These are phyloP conservation scores for Dioscorea cayenensis DNA, from an alignment of 116 monocot species.

Conservation along the genomic window DNA sequence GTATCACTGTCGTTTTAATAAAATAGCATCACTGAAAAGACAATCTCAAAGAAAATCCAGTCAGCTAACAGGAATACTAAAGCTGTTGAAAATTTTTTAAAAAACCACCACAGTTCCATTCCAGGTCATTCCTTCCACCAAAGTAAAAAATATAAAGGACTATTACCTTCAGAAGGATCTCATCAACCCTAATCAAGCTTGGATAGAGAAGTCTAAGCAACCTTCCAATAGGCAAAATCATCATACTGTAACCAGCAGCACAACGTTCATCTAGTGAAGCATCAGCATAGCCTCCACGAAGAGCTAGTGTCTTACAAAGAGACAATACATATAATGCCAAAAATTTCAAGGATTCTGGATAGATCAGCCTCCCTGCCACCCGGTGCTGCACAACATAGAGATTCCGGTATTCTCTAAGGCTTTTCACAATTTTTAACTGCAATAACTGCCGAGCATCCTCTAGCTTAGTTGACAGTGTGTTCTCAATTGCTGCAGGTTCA, in stretches of 20 bases:
- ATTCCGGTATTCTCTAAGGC: conserved; percentile 91
- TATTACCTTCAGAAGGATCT: conserved; percentile 59
- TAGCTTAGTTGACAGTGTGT: conserved; percentile 69
- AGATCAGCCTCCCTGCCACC: conserved; percentile 78
- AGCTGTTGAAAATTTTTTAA: background rate
- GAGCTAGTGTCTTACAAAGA: conserved; percentile 73
- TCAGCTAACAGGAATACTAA: background rate
- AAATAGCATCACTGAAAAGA: background rate
- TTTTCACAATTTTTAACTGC: conserved; percentile 76
- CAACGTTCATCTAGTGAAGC: conserved; percentile 80
- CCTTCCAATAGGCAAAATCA: conserved; percentile 72
- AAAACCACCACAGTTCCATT: background rate
- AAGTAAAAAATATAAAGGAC: background rate
- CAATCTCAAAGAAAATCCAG: background rate
- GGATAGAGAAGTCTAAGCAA: conserved; percentile 82
- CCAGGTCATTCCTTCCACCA: background rate
- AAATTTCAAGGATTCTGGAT: conserved; percentile 77
- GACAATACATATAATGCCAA: conserved; percentile 74
- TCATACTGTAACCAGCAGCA: conserved; percentile 76
- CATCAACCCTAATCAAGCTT: conserved; percentile 66
- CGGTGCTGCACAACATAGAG: conserved; percentile 88
- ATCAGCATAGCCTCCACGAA: conserved; percentile 93
- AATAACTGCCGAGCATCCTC: conserved; percentile 82
- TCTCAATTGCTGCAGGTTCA: conserved; percentile 71
- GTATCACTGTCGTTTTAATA: background rate